Base-by-base conservation (phyloP, 2,329 filamentous ascomycete species). In the Aspergillus quadrilineatus region DNA sequence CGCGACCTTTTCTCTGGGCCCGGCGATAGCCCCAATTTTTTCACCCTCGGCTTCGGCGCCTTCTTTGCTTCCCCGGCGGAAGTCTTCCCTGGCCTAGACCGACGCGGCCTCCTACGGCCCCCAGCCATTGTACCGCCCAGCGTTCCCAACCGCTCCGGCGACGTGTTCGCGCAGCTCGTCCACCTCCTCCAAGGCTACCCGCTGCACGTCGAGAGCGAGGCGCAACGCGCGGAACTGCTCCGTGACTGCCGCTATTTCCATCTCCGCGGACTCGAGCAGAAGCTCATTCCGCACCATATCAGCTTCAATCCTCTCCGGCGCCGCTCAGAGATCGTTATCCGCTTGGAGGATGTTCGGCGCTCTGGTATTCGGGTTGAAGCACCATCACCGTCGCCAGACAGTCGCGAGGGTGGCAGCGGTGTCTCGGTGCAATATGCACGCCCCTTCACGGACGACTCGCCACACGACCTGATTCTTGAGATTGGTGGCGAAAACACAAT, bases 1-100 rank as follows among this genome's bases (percentile, higher is more conserved):
- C 89, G 92, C 60, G 90, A 96, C 65, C 81, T 96, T 59, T 96
- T 97, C 73, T 88, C 84, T 30, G 83, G 85, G 36, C 90, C 92
- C 0, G 93, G 92, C 28, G 92, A 97, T 75, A 87, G 86, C n/a
- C 92, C 92, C 10, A 97, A 97, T 73, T 97, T 92, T 80, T 97
- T 97, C 79, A 89, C 91, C 0, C 83, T 97, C 3, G 92, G 92
- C 57, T 96, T 96, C 68, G 88, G 87, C 37, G 84, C 90, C 65
- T 95, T 96, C 80, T 96, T 96, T 77, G 87, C 87, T 14, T 86
- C 85, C 2, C 89, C 89, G 0, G 81, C 84, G 12, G 88, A 96
- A 65, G 83, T 92, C 5, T 97, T 96, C 65, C 93, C 93, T 0
- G 93, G 92, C 1, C 82, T 97, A 0, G 86, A 92, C 57, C 85